A percentile compares a stretch with the other conserved stretches of the same genome.
Evolutionary conservation across 768 basidiomycete species (phyloP).

Genomic region (Pholiota conissans): DNA sequence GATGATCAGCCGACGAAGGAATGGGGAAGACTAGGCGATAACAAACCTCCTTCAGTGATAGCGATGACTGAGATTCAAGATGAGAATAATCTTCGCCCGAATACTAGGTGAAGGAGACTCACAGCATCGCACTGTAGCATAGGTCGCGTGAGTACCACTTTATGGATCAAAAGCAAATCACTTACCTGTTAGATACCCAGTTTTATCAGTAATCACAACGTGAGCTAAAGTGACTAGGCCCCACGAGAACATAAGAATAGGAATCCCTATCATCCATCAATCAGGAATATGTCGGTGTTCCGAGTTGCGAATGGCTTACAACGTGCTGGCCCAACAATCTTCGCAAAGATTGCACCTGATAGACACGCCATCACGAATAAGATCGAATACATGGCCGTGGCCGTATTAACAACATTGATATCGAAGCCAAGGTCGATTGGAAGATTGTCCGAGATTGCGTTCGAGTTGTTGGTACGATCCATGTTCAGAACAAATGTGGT

Average conservation of each 20-base stretch:
- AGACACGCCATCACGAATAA: constrained; percentile 34
- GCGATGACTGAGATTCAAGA: constrained; percentile 31
- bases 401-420: constrained; percentile 39
- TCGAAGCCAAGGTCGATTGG: constrained; percentile 39
- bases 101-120: constrained; percentile 1
- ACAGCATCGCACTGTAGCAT: constrained; percentile 31
- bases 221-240: constrained; percentile 38
- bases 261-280: constrained; percentile 29
- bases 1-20: neutral
- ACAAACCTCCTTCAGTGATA: constrained; percentile 37
- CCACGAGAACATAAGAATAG: constrained; percentile 40
- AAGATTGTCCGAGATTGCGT: constrained; percentile 41
- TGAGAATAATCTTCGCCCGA: neutral
- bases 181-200: constrained; percentile 35
- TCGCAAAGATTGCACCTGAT: constrained; percentile 37
- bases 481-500: constrained; percentile 38
- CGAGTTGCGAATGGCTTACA: constrained; percentile 22
- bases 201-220: constrained; percentile 33
- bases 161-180: neutral
- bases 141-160: neutral
- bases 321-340: constrained; percentile 37
- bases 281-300: neutral
- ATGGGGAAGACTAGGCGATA: no score
- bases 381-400: constrained; percentile 34
- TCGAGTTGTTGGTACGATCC: constrained; percentile 42